phyloP scores from a whole-genome alignment of 2,329 filamentous ascomycete species.

The Pleoardoris graminearum region DNA sequence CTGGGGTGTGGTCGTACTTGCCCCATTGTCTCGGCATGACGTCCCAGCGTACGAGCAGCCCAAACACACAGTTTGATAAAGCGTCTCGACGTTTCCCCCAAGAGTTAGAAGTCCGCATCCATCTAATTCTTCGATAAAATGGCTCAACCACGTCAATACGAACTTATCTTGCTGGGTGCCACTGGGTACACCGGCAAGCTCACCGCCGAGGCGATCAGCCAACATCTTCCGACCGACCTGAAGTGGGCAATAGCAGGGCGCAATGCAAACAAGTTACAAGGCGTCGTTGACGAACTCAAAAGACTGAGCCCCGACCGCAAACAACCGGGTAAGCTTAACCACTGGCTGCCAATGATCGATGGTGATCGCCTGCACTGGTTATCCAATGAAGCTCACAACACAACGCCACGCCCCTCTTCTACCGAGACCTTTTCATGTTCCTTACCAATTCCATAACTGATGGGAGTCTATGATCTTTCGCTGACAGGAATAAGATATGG shows the following conservation, averaged over 20 bases:
- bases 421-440: not conserved
- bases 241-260: slow-evolving; percentile 89
- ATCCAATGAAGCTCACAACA: too few relatives aligned
- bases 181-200: slow-evolving; percentile 83
- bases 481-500: slow-evolving; percentile 40
- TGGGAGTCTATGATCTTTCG: too few relatives aligned
- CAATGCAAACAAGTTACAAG: slow-evolving; percentile 73
- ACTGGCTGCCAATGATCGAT: too few relatives aligned
- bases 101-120: not conserved
- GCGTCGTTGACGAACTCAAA: slow-evolving; percentile 68
- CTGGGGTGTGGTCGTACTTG: too few relatives aligned
- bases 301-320: slow-evolving; percentile 68
- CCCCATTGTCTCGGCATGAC: slow-evolving; percentile 15
- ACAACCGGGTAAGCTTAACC: slow-evolving; percentile 62
- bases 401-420: not conserved
- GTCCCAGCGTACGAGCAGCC: not conserved
- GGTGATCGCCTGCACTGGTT: too few relatives aligned
- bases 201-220: slow-evolving; percentile 74
- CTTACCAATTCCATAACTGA: not conserved
- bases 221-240: slow-evolving; percentile 71
- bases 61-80: not conserved
- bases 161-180: slow-evolving; percentile 68
- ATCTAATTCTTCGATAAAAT: slow-evolving; percentile 20
- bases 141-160: slow-evolving; percentile 56
- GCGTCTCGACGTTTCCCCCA: not conserved